Evolutionary conservation across 495 filamentous ascomycete species (phyloP).

Genomic region (Penicillium argentinense): DNA sequence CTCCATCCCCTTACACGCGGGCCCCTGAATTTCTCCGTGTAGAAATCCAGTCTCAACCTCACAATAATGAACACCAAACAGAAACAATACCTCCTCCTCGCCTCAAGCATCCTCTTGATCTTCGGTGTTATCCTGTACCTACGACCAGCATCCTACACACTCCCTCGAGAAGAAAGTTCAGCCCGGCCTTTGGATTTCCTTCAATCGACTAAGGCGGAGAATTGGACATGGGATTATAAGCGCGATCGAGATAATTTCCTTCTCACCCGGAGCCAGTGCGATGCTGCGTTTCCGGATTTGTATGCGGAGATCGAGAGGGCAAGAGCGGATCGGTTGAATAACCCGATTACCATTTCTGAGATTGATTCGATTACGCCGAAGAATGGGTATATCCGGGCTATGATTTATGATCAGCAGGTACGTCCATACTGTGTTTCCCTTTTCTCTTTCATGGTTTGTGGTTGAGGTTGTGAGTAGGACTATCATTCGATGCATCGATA

Average conservation of each 20-base stretch:
- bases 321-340: slow-evolving; percentile 15
- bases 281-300: slow-evolving; percentile 32
- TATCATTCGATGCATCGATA: too few relatives aligned
- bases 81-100: background rate
- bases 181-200: too few relatives aligned
- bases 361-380: slow-evolving; percentile 20
- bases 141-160: too few relatives aligned
- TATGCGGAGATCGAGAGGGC: slow-evolving; percentile 34
- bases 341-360: slow-evolving; percentile 27
- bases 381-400: slow-evolving; percentile 29
- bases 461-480: too few relatives aligned
- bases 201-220: too few relatives aligned
- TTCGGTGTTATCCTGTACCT: background rate
- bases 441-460: too few relatives aligned
- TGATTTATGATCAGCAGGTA: slow-evolving; percentile 38
- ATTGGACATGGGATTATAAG: slow-evolving; percentile 20
- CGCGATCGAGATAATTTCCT: slow-evolving; percentile 23
- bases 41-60: too few relatives aligned
- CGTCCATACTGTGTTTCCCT: too few relatives aligned
- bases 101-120: background rate
- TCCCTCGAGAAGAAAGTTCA: too few relatives aligned
- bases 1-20: too few relatives aligned
- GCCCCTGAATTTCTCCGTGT: too few relatives aligned
- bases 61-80: too few relatives aligned
- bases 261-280: slow-evolving; percentile 27